These are phyloP conservation scores for Saprolegnia parasitica DNA, from an alignment of 352 stramenopile species.

Conservation along the genomic window DNA sequence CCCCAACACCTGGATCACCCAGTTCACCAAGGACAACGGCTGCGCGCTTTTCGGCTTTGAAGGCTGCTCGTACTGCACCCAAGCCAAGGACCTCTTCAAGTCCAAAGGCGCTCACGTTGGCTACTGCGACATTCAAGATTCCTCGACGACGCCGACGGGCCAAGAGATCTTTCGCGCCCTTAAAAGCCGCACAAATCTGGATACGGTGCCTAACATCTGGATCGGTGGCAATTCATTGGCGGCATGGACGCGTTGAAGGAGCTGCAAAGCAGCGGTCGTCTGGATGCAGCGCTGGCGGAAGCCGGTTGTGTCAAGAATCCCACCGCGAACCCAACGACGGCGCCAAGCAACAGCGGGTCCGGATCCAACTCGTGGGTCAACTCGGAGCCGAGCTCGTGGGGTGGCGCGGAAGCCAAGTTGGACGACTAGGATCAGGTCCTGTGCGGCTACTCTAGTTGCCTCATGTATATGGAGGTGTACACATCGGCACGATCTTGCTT, in stretches of 20 bases:
- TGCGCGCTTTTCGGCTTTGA: not conserved
- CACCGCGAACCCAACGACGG: not conserved
- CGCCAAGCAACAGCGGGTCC: too few species aligned
- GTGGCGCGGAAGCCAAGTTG: too few species aligned
- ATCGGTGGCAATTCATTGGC: constrained; percentile 93
- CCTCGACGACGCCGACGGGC: constrained; percentile 35
- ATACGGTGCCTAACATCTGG: constrained; percentile 97
- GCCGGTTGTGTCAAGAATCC: not conserved
- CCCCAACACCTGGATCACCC: not conserved
- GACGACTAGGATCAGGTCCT: too few species aligned
- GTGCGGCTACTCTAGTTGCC: too few species aligned
- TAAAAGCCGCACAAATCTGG: constrained; percentile 86
- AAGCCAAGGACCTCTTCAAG: not conserved
- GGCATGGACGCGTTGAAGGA: constrained; percentile 91
- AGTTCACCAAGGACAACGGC: not conserved
- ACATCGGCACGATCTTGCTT: too few species aligned
- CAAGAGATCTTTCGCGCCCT: constrained; percentile 89
- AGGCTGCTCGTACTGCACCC: not conserved
- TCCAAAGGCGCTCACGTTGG: not conserved
- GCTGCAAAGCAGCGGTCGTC: constrained; percentile 76
- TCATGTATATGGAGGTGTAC: too few species aligned
- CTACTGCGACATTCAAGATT: not conserved
- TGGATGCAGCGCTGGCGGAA: constrained; percentile 37
- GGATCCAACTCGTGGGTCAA: too few species aligned
- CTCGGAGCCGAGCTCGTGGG: too few species aligned